Evolutionary conservation across 164 flowering plant genomes (phyloP).

Genomic region (Buxus sempervirens): DNA sequence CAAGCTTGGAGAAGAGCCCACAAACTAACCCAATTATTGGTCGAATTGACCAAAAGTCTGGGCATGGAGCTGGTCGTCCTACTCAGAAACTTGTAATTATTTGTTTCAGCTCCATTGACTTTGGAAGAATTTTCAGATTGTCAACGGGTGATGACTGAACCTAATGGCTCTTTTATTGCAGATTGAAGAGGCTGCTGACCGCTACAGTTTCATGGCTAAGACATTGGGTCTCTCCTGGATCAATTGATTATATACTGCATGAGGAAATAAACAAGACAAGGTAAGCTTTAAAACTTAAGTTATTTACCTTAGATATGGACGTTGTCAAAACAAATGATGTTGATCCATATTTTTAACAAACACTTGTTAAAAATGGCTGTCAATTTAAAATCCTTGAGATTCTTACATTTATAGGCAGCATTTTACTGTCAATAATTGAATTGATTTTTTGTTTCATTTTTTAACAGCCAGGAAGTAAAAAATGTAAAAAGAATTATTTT

Average conservation of each 20-base stretch:
- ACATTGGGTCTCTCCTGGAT: conserved; percentile 58
- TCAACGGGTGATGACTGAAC: too few species aligned
- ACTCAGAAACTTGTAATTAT: conserved; percentile 72
- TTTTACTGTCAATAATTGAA: too few species aligned
- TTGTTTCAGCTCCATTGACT: neutral
- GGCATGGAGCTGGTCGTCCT: conserved; percentile 97
- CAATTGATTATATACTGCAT: conserved; percentile 24
- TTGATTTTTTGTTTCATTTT: too few species aligned
- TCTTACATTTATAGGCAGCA: too few species aligned
- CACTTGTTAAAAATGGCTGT: too few species aligned
- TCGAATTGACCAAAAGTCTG: conserved; percentile 88
- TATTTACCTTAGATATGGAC: too few species aligned
- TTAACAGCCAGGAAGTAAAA: too few species aligned
- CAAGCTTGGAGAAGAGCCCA: conserved; percentile 81
- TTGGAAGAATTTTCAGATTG: neutral
- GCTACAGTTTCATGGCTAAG: conserved; percentile 79
- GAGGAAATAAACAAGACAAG: neutral
- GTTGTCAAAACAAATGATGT: too few species aligned
- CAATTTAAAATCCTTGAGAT: too few species aligned
- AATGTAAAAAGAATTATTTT: too few species aligned
- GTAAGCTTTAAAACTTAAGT: too few species aligned
- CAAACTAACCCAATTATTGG: conserved; percentile 91
- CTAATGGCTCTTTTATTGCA: conserved; percentile 21
- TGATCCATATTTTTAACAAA: too few species aligned
- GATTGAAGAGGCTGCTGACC: conserved; percentile 87